Evolutionary conservation across 192 early-diverging fungal species (phyloP), one percentile per base, ranked within the genome.

Genomic region (Backusella morwellensis): DNA sequence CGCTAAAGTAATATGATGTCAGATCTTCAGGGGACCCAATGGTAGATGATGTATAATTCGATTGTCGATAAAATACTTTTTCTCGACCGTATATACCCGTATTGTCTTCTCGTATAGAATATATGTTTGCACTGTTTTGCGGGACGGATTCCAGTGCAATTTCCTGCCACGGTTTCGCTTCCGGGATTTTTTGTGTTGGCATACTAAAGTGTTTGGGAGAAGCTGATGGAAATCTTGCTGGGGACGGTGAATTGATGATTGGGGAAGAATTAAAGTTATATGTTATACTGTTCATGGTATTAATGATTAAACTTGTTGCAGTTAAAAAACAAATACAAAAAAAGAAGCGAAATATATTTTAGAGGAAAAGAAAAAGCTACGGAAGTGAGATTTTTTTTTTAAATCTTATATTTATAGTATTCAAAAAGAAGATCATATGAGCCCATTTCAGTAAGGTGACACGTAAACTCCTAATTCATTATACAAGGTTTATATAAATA

Each of bases 101-200:
- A 35, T 69, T n/a, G 35, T 35, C 2, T 36, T 69, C 68, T 36
- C 35, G 17, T 36, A n/a, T 36, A 36, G 21, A 15, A 69, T 69
- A n/a, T 21, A 69, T 35, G 19, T 36, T 69, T 5, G 68, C 35
- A 21, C n/a, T 36, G 6, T 35, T 69, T 6, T 68, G 66, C 1
- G 66, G 66, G 29, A 68, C 29, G 17, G 66, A 68, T 19, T 68
- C 66, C 26, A 68, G 29, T 68, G 35, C 68, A 69, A 69, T 69
- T 21, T 69, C 68, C 36, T 69, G 54, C 68, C 68, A 69, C 35
- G 68, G 34, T 21, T 69, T 69, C 1, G 35, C 68, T 36, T 69
- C 68, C n/a, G 68, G 68, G 9, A 69, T 36, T 69, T 69, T 69
- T n/a, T 69, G 32, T 36, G 68, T 38, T 19, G 68, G 68, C 19